Percentiles rank a stretch among this genome's conserved stretches.
Evolutionary conservation across 2,329 filamentous ascomycete genomes (phyloP).

Genomic region (Trichophaea hybrida): DNA sequence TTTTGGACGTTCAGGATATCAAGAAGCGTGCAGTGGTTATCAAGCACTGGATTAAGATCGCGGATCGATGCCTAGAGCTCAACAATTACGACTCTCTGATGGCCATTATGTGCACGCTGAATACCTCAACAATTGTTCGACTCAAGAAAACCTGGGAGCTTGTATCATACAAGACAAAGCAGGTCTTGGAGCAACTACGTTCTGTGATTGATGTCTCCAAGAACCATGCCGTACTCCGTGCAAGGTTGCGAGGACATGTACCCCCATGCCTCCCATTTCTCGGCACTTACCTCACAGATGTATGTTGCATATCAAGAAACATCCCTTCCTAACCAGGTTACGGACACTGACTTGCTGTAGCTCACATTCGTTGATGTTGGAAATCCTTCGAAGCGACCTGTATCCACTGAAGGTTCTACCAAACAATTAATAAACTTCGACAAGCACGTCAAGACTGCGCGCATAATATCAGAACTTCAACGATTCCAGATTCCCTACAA

Average conservation of each 20-base stretch:
- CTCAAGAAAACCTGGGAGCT: constrained; percentile 85
- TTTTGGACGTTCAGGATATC: constrained; percentile 71
- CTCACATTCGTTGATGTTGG: constrained; percentile 91
- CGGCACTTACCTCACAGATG: constrained; percentile 86
- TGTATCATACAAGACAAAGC: constrained; percentile 70
- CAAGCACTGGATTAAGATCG: constrained; percentile 98
- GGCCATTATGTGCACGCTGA: constrained; percentile 90
- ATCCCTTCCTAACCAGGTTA: background rate
- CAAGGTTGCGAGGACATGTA: constrained; percentile 68
- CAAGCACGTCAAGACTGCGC: constrained; percentile 86
- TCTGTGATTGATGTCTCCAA: constrained; percentile 76
- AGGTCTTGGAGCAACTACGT: constrained; percentile 62
- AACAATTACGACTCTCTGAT: constrained; percentile 95
- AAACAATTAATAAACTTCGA: constrained; percentile 91
- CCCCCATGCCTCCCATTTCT: constrained; percentile 90
- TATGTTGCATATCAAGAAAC: constrained; percentile 10
- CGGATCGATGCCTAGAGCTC: constrained; percentile 68
- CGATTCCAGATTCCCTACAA: constrained; percentile 90
- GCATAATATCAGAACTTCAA: constrained; percentile 89
- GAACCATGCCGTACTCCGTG: constrained; percentile 78
- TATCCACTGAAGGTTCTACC: constrained; percentile 41
- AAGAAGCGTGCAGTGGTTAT: constrained; percentile 84
- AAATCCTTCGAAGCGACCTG: constrained; percentile 56
- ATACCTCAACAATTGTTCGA: constrained; percentile 78
- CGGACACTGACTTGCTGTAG: constrained; percentile 9